A percentile compares a stretch with the other conserved stretches of the same genome.
phyloP scores from a whole-genome alignment of 176 grass and related monocot species.

The Musa troglodytarum region DNA sequence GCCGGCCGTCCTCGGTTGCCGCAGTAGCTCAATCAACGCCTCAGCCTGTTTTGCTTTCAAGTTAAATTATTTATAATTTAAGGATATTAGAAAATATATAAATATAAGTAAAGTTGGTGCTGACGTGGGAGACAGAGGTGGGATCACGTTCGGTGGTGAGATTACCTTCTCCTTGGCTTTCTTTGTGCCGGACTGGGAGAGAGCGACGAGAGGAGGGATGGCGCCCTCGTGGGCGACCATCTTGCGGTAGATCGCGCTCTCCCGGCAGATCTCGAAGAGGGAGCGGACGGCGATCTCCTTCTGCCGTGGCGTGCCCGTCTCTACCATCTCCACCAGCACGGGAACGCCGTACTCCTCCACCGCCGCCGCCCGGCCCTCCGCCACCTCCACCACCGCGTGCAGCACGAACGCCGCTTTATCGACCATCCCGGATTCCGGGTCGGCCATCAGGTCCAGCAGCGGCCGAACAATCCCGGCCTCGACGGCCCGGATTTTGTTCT shows the following conservation, averaged over 20 bases:
- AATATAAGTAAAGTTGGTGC: not conserved
- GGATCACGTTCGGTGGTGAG: not conserved
- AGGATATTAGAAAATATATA: not conserved
- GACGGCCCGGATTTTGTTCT: slow-evolving; percentile 12
- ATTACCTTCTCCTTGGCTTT: not conserved
- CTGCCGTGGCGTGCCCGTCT: slow-evolving; percentile 4
- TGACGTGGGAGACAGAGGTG: not conserved
- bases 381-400: slow-evolving; percentile 7
- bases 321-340: slow-evolving; percentile 6
- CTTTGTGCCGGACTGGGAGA: slow-evolving; percentile 4
- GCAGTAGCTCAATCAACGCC: not conserved
- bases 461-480: not conserved
- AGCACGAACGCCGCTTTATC: slow-evolving; percentile 15
- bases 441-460: slow-evolving; percentile 5
- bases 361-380: slow-evolving; percentile 4
- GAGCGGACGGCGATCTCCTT: slow-evolving; percentile 3
- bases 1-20: not conserved
- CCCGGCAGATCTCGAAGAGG: slow-evolving; percentile 3
- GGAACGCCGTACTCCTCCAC: slow-evolving; percentile 2
- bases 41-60: not conserved
- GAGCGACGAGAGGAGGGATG: slow-evolving; percentile 2
- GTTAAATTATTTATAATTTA: not conserved
- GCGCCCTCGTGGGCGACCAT: slow-evolving; percentile 9
- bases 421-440: slow-evolving; percentile 8
- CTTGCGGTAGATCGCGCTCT: slow-evolving; percentile 1